These are phyloP conservation scores for Hypoxylon sp. DNA, from an alignment of 2,329 filamentous ascomycete genomes.

Conservation along the genomic window DNA sequence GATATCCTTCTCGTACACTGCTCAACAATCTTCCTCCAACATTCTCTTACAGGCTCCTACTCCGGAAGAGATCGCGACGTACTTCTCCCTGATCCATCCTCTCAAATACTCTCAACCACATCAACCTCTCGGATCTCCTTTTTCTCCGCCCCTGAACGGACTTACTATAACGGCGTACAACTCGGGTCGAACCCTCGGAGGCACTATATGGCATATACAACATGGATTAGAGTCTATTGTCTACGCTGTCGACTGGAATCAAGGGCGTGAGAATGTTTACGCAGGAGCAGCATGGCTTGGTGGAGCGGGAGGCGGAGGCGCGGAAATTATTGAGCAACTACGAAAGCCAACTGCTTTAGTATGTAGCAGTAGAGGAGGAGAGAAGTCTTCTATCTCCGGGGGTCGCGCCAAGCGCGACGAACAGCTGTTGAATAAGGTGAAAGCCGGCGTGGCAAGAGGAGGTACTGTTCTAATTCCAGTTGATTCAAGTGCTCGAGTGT, in stretches of 20 bases:
- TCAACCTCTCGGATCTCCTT: slow-evolving; percentile 86
- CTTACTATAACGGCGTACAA: slow-evolving; percentile 97
- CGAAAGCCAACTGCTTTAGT: slow-evolving; percentile 93
- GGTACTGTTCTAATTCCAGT: slow-evolving; percentile 94
- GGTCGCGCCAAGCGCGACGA: slow-evolving; percentile 87
- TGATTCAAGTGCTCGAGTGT: slow-evolving; percentile 92
- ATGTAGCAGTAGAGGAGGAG: slow-evolving; percentile 86
- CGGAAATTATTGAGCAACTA: slow-evolving; percentile 92
- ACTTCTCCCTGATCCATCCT: slow-evolving; percentile 90
- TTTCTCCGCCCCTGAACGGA: slow-evolving; percentile 88
- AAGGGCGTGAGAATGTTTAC: slow-evolving; percentile 94
- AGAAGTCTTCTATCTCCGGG: slow-evolving; percentile 75
- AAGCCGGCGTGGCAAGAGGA: slow-evolving; percentile 79
- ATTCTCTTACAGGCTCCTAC: slow-evolving; percentile 78
- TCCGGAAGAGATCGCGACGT: slow-evolving; percentile 87
- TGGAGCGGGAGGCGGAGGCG: slow-evolving; percentile 80
- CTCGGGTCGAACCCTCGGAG: slow-evolving; percentile 93
- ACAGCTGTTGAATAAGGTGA: slow-evolving; percentile 84
- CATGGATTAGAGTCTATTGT: slow-evolving; percentile 97
- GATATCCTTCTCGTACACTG: slow-evolving; percentile 65
- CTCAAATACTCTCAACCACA: slow-evolving; percentile 98
- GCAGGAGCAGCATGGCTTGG: slow-evolving; percentile 94
- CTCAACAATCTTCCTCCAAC: slow-evolving; percentile 64
- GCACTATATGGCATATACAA: slow-evolving; percentile 99
- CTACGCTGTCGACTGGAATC: slow-evolving; percentile 98